Conservation (phyloP, 805 yeast species). For the Yarrowia phangngaensis region DNA sequence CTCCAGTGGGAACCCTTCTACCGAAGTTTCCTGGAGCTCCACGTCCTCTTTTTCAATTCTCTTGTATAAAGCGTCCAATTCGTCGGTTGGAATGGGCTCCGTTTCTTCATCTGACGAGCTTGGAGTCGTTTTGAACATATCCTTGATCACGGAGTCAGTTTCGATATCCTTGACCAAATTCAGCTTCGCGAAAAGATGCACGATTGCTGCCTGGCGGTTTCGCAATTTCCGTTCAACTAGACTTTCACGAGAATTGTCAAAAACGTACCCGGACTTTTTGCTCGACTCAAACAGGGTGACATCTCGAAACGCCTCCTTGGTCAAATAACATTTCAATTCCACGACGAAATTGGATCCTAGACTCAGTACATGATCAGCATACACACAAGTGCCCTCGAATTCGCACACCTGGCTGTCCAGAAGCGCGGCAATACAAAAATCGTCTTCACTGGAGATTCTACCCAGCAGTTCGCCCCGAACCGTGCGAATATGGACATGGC, state of each 20-base stretch:
- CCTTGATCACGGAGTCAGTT: conserved; percentile 17
- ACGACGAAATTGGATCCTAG: conserved; percentile 74
- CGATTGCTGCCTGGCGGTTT: conserved; percentile 53
- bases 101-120: conserved; percentile 40
- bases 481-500: conserved; percentile 17
- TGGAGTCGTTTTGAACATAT: conserved; percentile 28
- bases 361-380: conserved; percentile 55
- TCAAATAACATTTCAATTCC: conserved; percentile 63
- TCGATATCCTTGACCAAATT: conserved; percentile 27
- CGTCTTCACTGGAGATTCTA: conserved; percentile 8
- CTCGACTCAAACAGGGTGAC: conserved; percentile 27
- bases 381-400: conserved; percentile 57
- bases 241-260: conserved; percentile 46
- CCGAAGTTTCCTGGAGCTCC: conserved; percentile 61
- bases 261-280: conserved; percentile 5
- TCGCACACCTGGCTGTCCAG: conserved; percentile 52
- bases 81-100: conserved; percentile 59
- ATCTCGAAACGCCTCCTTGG: conserved; percentile 37
- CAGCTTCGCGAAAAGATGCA: conserved; percentile 53
- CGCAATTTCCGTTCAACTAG: conserved; percentile 51
- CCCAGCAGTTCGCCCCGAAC: neutral
- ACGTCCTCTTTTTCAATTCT: conserved; percentile 62
- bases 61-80: conserved; percentile 68
- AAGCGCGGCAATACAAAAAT: conserved; percentile 51
- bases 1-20: conserved; percentile 52